A percentile compares a stretch with the other conserved stretches of the same genome.
Conservation (phyloP, 2,329 filamentous ascomycete genomes). For the Apiospora phragmitis region DNA sequence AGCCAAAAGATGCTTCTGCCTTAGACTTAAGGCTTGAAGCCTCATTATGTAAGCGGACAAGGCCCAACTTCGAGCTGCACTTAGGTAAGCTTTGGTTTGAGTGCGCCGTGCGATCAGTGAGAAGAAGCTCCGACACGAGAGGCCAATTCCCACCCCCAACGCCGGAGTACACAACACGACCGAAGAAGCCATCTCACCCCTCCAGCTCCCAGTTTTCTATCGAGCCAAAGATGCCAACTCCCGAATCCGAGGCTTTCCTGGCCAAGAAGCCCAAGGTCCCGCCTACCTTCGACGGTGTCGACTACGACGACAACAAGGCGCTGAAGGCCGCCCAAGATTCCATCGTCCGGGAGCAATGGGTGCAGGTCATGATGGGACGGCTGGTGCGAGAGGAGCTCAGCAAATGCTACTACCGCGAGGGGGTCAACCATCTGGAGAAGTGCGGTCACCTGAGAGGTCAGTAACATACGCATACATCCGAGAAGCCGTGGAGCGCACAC, state of each 20-base stretch:
- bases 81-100: background rate
- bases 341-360: constrained; percentile 84
- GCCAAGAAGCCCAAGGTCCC: constrained; percentile 81
- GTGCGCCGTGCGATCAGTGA: background rate
- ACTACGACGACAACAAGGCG: constrained; percentile 79
- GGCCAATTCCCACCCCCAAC: background rate
- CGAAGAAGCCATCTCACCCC: background rate
- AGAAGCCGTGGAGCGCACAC: background rate
- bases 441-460: constrained; percentile 79
- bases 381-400: constrained; percentile 79
- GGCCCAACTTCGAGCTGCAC: background rate
- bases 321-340: constrained; percentile 83
- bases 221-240: constrained; percentile 67
- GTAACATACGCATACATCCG: constrained; percentile 31
- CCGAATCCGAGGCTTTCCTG: constrained; percentile 79
- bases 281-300: constrained; percentile 82
- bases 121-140: constrained; percentile 1
- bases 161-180: constrained; percentile 3
- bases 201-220: background rate
- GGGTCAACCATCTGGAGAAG: constrained; percentile 87
- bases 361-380: constrained; percentile 84
- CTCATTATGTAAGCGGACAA: background rate
- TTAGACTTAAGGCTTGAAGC: background rate
- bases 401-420: constrained; percentile 83
- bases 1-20: background rate